phyloP scores from a whole-genome alignment of 805 yeast genomes.

The Wickerhamiella spandovensis region DNA sequence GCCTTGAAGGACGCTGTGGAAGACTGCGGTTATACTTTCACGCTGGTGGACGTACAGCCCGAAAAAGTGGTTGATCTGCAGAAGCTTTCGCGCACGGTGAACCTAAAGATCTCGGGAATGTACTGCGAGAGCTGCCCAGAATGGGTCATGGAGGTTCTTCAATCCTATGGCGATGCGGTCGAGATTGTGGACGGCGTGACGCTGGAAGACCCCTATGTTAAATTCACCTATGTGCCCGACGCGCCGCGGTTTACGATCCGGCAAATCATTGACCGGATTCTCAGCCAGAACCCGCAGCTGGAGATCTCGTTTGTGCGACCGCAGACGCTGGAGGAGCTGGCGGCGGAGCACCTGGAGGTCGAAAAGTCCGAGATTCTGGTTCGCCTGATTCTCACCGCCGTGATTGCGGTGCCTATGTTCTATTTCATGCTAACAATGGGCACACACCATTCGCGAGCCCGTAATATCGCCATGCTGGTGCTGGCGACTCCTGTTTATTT shows the following conservation, averaged over 20 bases:
- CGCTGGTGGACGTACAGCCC: slow-evolving; percentile 31
- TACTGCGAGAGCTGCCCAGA: slow-evolving; percentile 60
- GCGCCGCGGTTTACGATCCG: slow-evolving; percentile 41
- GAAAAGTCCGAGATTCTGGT: slow-evolving; percentile 32
- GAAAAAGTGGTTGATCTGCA: slow-evolving; percentile 36
- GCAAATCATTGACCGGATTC: slow-evolving; percentile 36
- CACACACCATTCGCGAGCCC: slow-evolving; percentile 47
- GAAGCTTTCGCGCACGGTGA: slow-evolving; percentile 41
- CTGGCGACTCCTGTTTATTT: slow-evolving; percentile 63
- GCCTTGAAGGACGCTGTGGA: slow-evolving; percentile 40
- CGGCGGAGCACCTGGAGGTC: slow-evolving; percentile 27
- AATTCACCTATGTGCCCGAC: slow-evolving; percentile 52
- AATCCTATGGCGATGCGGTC: slow-evolving; percentile 42
- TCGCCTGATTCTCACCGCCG: slow-evolving; percentile 33
- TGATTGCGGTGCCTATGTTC: slow-evolving; percentile 34
- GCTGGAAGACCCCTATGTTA: slow-evolving; percentile 41
- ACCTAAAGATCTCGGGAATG: slow-evolving; percentile 50
- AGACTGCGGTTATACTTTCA: slow-evolving; percentile 55
- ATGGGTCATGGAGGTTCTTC: slow-evolving; percentile 35
- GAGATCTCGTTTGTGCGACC: slow-evolving; percentile 41
- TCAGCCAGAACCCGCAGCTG: slow-evolving; percentile 34
- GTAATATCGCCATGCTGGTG: slow-evolving; percentile 51
- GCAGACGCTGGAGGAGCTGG: slow-evolving; percentile 49
- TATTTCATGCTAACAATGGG: slow-evolving; percentile 53
- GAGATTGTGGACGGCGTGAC: slow-evolving; percentile 44